phyloP scores from a whole-genome alignment of 805 yeast genomes.

The Candida schatavii region DNA sequence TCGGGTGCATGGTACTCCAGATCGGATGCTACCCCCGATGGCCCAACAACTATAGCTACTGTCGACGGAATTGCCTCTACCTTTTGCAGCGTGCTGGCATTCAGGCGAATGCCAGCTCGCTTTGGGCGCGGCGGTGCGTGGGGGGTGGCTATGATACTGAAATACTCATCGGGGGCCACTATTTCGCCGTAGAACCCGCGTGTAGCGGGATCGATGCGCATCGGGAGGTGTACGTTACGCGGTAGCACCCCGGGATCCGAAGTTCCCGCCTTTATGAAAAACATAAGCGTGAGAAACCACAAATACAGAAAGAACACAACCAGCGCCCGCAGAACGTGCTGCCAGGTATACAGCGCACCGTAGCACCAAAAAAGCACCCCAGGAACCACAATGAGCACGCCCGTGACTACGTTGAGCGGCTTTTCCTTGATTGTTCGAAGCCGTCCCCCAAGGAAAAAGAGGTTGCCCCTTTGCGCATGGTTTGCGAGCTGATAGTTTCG shows the following conservation, averaged over 20 bases:
- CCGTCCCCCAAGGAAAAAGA: constrained; percentile 67
- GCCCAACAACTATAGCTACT: neutral
- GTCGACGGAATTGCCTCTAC: neutral
- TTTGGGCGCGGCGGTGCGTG: constrained; percentile 16
- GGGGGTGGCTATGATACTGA: constrained; percentile 49
- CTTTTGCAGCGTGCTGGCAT: too few species aligned
- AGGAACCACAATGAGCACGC: constrained; percentile 37
- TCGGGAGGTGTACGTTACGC: constrained; percentile 56
- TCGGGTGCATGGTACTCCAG: neutral
- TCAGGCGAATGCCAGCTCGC: neutral
- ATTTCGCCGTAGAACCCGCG: constrained; percentile 15
- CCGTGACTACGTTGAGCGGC: constrained; percentile 40
- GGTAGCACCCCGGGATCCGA: constrained; percentile 75
- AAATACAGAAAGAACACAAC: constrained; percentile 58
- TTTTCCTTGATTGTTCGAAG: constrained; percentile 41
- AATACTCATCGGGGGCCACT: constrained; percentile 55
- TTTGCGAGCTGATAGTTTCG: constrained; percentile 45
- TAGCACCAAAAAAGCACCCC: constrained; percentile 50
- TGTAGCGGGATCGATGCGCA: constrained; percentile 11
- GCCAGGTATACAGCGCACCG: constrained; percentile 56
- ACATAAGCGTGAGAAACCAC: constrained; percentile 48
- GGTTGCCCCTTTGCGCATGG: constrained; percentile 29
- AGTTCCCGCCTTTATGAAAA: constrained; percentile 53
- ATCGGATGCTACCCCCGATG: neutral
- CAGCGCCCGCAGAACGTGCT: constrained; percentile 49